These are phyloP conservation scores for Ceratocystis variospora DNA, from an alignment of 2,329 filamentous ascomycete species.

Conservation along the genomic window DNA sequence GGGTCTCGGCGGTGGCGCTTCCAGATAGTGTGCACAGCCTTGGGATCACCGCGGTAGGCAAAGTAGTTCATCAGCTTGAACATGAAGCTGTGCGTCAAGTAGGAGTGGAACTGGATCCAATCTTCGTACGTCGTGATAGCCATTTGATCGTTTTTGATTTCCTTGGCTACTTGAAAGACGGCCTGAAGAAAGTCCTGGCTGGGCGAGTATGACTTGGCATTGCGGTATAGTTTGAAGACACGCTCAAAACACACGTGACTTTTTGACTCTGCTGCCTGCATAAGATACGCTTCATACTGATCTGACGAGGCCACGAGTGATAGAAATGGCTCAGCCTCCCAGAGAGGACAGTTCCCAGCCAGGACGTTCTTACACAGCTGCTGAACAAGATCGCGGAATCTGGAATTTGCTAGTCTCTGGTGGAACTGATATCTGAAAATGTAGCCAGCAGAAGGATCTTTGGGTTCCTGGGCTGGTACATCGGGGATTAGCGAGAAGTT, in stretches of 20 bases:
- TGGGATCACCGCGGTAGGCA: constrained; percentile 12
- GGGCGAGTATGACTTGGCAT: constrained; percentile 2
- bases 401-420: constrained; percentile 4
- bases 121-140: constrained; percentile 9
- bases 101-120: constrained; percentile 4
- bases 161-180: constrained; percentile 1
- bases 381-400: constrained; percentile 14
- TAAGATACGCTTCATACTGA: constrained; percentile 12
- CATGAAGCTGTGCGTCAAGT: constrained; percentile 3
- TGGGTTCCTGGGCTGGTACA: not conserved
- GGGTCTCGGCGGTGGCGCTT: constrained; percentile 9
- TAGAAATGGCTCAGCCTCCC: constrained; percentile 11
- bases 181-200: not conserved
- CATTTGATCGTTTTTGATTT: not conserved
- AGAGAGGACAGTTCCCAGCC: constrained; percentile 5
- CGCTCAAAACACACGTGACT: not conserved
- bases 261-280: not conserved
- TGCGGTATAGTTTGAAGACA: constrained; percentile 6
- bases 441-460: constrained; percentile 9
- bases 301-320: not conserved
- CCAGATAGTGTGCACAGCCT: constrained; percentile 15
- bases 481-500: constrained; percentile 10
- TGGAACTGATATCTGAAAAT: constrained; percentile 16
- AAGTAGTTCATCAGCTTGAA: constrained; percentile 11
- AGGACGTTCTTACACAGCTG: constrained; percentile 11